Evolutionary conservation across 257 asterid genomes (phyloP), one percentile per base, ranked within the genome.

Genomic region (Rubia yunnanensis): DNA sequence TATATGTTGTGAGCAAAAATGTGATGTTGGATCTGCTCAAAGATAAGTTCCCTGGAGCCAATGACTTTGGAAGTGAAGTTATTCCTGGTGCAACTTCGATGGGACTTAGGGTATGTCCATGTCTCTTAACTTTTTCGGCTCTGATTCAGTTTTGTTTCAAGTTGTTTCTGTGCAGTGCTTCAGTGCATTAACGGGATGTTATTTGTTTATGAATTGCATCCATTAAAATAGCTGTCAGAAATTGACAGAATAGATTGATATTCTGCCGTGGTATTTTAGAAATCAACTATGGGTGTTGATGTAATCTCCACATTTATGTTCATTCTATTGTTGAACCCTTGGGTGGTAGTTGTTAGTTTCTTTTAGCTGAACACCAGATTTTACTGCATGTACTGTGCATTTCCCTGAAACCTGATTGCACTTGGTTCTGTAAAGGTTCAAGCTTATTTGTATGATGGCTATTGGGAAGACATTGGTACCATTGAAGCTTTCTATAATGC

Each of bases 401-500:
- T 52, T 41, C 9, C 46, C 22, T 24, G 34, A 49, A 65, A 38
- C 50, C 41, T 52, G 35, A 65, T 69, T 36, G 60, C 46, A 22
- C 61, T 22, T 23, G 67, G 55, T 35, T 73, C 10, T 50, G 5
- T 65, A 5, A 68, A 91, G 98, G 98, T 91, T 70, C 98, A 91
- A 85, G 98, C 98, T 60, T 85, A 91, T 80, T 77, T 91, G 73
- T 91, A 80, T 74, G 96, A 91, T 72, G 98, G 98, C 72, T 91
- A 91, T 81, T 91, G 96, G 98, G 98, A 91, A 80, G 98, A 91
- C 75, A 91, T 91, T 76, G 98, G 98, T 68, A 91, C 98, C 18
- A 91, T 91, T 73, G 98, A 91, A 81, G 98, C 98, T 70, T 91
- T 91, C 79, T 91, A 91, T 76, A 91, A 91, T 75, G 98, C 98